Percentiles rank a stretch among this genome's conserved stretches.
Conservation (phyloP, 139 green algal genomes). For the Haematococcus sp. region DNA sequence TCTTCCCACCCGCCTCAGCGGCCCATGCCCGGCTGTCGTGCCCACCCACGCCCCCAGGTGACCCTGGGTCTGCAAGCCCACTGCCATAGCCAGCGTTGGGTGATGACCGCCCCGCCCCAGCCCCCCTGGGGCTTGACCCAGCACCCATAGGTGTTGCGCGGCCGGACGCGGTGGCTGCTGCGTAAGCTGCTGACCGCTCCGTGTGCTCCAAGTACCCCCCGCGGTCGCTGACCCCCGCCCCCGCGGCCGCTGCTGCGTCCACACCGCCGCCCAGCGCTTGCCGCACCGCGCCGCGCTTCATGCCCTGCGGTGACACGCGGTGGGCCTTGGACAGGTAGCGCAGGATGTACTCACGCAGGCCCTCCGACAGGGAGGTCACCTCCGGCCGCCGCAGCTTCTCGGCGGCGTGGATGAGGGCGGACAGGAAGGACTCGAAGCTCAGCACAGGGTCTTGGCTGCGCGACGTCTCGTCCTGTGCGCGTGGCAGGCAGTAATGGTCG, state of each 20-base stretch:
- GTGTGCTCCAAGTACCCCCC: background rate
- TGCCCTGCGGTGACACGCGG: constrained; percentile 21
- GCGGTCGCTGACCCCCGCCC: background rate
- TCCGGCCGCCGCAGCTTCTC: constrained; percentile 30
- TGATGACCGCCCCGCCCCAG: no score
- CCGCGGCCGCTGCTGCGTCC: background rate
- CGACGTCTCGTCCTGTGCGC: constrained; percentile 5
- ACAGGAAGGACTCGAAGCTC: constrained; percentile 52
- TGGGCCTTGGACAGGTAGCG: constrained; percentile 29
- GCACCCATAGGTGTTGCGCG: no score
- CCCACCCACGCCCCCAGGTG: background rate
- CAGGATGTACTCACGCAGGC: constrained; percentile 38
- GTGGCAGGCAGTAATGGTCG: background rate
- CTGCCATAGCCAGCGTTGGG: background rate
- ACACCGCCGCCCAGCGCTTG: constrained; percentile 23
- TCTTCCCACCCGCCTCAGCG: background rate
- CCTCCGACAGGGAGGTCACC: constrained; percentile 56
- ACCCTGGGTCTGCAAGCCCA: background rate
- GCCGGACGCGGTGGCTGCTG: background rate
- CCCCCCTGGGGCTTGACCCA: background rate
- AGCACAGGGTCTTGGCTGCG: constrained; percentile 22
- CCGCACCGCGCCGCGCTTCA: constrained; percentile 18
- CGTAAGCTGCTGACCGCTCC: background rate
- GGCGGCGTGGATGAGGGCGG: constrained; percentile 40
- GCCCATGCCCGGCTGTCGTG: background rate